Percentiles rank a stretch among this genome's conserved stretches.
Evolutionary conservation across 164 flowering plant species (phyloP).

Genomic region (Macadamia integrifolia): DNA sequence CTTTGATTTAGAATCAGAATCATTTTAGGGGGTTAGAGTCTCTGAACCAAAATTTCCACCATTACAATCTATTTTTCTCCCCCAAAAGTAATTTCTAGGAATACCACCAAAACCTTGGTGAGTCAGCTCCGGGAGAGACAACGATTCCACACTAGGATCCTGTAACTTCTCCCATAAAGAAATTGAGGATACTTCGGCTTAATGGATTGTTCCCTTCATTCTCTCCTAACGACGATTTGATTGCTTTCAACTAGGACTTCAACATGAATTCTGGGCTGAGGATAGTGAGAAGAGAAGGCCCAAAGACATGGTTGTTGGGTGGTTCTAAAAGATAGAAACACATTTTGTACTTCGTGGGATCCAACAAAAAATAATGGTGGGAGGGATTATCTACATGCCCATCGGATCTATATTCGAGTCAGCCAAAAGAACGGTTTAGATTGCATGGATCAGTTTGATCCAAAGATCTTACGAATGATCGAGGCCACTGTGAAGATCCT

Average conservation of each 20-base stretch:
- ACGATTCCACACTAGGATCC: constrained; percentile 48
- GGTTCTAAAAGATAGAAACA: constrained; percentile 35
- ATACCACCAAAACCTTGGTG: constrained; percentile 80
- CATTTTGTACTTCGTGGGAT: constrained; percentile 69
- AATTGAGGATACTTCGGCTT: constrained; percentile 45
- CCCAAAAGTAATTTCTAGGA: constrained; percentile 50
- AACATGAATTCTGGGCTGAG: constrained; percentile 34
- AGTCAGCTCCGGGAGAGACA: constrained; percentile 34
- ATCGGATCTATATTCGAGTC: constrained; percentile 67
- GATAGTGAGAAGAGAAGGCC: constrained; percentile 59
- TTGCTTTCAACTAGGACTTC: constrained; percentile 55
- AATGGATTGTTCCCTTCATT: constrained; percentile 63
- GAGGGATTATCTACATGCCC: constrained; percentile 49
- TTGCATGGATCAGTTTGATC: constrained; percentile 64
- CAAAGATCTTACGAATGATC: constrained; percentile 26
- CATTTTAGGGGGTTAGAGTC: constrained; percentile 47
- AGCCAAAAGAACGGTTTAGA: constrained; percentile 50
- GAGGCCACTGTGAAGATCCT: constrained; percentile 46
- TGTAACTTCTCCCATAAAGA: constrained; percentile 43
- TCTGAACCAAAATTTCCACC: constrained; percentile 56
- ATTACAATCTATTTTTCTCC: constrained; percentile 83
- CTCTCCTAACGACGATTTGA: constrained; percentile 46
- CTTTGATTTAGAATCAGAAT: constrained; percentile 37
- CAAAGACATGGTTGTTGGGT: constrained; percentile 47
- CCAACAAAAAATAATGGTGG: constrained; percentile 31